These are phyloP conservation scores for Bacidia rubella DNA, from an alignment of 495 filamentous ascomycete species.

Conservation along the genomic window DNA sequence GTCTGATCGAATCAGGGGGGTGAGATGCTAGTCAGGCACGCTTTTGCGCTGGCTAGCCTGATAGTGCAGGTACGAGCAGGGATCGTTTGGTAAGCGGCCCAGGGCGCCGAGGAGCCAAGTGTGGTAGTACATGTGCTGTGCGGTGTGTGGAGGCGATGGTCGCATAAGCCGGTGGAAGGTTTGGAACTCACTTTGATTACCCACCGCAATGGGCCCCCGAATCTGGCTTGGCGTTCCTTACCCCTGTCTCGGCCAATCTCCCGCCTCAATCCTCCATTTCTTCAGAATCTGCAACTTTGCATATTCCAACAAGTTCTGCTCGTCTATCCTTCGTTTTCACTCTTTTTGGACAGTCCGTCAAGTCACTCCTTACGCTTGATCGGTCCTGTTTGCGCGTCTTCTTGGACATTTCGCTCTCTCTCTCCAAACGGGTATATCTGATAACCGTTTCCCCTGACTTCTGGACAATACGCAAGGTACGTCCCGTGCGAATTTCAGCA, in stretches of 20 bases:
- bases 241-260: background rate
- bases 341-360: background rate
- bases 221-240: background rate
- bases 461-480: background rate
- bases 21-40: background rate
- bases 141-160: background rate
- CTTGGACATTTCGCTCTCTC: background rate
- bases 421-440: background rate
- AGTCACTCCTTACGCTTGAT: constrained; percentile 3
- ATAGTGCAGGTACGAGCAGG: background rate
- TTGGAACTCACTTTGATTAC: background rate
- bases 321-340: background rate
- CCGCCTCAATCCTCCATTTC: background rate
- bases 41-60: background rate
- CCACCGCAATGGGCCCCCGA: background rate
- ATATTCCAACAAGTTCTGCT: background rate
- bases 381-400: background rate
- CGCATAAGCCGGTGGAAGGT: background rate
- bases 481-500: too few relatives aligned
- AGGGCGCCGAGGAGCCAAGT: background rate
- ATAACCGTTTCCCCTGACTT: background rate
- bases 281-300: background rate
- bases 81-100: background rate
- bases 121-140: background rate
- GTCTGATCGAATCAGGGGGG: background rate